Evolutionary conservation across 2,329 filamentous ascomycete species (phyloP).

Genomic region (Colletotrichum caudatum): DNA sequence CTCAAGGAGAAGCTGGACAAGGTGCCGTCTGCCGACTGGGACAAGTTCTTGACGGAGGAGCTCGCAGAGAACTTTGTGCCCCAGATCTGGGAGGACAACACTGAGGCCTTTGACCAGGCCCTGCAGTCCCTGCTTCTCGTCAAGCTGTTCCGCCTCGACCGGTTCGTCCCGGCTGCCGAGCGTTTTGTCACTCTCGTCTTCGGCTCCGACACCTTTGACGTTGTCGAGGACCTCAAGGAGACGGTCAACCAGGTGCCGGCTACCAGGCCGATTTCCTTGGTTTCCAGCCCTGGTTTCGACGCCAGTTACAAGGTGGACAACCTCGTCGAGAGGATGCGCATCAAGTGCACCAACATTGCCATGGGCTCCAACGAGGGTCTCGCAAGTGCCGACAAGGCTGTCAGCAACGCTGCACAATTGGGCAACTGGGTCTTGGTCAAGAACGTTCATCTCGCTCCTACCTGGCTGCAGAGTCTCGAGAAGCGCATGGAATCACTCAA

Average conservation of each 20-base stretch:
- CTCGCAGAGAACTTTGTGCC: slow-evolving; percentile 88
- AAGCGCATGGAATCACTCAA: slow-evolving; percentile 97
- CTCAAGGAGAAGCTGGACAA: slow-evolving; percentile 79
- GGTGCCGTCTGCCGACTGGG: slow-evolving; percentile 76
- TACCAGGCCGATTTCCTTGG: slow-evolving; percentile 87
- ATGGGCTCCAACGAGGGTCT: slow-evolving; percentile 98
- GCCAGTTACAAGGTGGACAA: slow-evolving; percentile 99
- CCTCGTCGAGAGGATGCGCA: slow-evolving; percentile 84
- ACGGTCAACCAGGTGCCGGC: slow-evolving; percentile 88
- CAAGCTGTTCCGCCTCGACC: slow-evolving; percentile 94
- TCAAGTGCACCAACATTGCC: slow-evolving; percentile 94
- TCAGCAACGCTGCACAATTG: slow-evolving; percentile 89
- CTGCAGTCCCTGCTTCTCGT: slow-evolving; percentile 88
- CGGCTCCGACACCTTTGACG: slow-evolving; percentile 83
- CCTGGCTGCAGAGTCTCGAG: slow-evolving; percentile 96
- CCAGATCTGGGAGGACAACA: slow-evolving; percentile 75
- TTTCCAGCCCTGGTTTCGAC: slow-evolving; percentile 96
- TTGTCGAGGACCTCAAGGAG: slow-evolving; percentile 85
- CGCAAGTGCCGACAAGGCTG: slow-evolving; percentile 93
- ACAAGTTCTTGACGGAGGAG: slow-evolving; percentile 86
- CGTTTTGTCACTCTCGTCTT: slow-evolving; percentile 91
- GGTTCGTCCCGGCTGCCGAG: slow-evolving; percentile 93
- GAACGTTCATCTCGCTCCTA: slow-evolving; percentile 96
- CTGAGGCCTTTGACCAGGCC: slow-evolving; percentile 77
- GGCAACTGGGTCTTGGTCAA: slow-evolving; percentile 98